Percentiles rank a stretch among this genome's conserved stretches.
Conservation (phyloP, 2,329 filamentous ascomycete species). For the Beauveria pseudobassiana region DNA sequence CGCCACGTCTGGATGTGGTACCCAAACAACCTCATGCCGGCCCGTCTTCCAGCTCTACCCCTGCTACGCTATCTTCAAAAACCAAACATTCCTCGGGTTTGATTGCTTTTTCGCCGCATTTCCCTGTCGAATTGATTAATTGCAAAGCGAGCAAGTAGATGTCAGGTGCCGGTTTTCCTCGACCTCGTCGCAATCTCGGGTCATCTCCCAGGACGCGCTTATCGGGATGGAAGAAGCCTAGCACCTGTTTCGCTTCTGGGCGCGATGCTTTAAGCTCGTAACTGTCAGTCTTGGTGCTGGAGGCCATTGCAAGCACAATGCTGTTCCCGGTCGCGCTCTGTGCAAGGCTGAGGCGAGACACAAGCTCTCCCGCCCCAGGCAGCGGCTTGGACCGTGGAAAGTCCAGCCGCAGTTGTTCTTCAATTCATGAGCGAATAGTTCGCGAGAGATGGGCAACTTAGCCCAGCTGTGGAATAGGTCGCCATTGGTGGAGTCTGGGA, state of each 20-base stretch:
- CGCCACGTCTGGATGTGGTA: background rate
- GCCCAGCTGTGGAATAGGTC: conserved; percentile 62
- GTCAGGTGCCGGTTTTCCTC: conserved; percentile 66
- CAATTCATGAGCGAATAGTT: conserved; percentile 29
- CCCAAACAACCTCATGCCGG: conserved; percentile 71
- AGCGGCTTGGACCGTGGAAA: conserved; percentile 44
- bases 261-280: conserved; percentile 53
- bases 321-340: conserved; percentile 15
- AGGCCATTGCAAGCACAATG: conserved; percentile 58
- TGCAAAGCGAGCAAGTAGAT: conserved; percentile 61
- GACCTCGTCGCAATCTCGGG: conserved; percentile 48
- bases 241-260: conserved; percentile 16
- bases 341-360: conserved; percentile 33
- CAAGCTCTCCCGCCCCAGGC: conserved; percentile 52
- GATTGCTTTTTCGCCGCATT: conserved; percentile 42
- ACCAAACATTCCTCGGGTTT: conserved; percentile 28
- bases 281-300: conserved; percentile 37
- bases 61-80: conserved; percentile 57
- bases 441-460: conserved; percentile 52
- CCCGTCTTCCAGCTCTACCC: conserved; percentile 63
- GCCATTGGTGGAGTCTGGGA: conserved; percentile 39
- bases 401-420: conserved; percentile 18
- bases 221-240: conserved; percentile 39
- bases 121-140: conserved; percentile 50
- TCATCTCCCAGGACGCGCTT: conserved; percentile 61